Conservation (phyloP, 352 stramenopile genomes). For the Phytophthora constricta region DNA sequence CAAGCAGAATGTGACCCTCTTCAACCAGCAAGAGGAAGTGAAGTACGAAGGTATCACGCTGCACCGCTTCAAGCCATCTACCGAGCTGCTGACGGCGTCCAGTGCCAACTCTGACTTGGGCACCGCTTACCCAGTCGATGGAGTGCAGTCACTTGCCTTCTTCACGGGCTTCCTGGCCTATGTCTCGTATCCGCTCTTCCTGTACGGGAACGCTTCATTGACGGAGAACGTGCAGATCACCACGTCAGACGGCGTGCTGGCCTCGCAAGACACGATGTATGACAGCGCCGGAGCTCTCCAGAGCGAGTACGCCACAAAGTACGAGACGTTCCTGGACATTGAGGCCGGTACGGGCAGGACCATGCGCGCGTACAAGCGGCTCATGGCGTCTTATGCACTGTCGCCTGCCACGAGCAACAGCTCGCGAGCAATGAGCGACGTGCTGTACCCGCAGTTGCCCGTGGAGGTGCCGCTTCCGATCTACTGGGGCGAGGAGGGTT, state of each 20-base stretch:
- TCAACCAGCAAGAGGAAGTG: constrained; percentile 47
- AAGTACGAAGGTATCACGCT: constrained; percentile 57
- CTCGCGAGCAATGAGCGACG: constrained; percentile 61
- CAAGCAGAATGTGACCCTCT: constrained; percentile 67
- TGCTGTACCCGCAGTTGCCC: constrained; percentile 58
- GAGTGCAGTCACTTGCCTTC: constrained; percentile 61
- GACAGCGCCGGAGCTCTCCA: constrained; percentile 49
- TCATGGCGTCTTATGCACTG: constrained; percentile 70
- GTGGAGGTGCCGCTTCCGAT: constrained; percentile 59
- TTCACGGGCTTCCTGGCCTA: constrained; percentile 61
- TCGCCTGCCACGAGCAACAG: constrained; percentile 36
- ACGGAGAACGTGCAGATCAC: constrained; percentile 56
- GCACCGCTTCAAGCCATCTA: constrained; percentile 56
- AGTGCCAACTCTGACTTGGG: constrained; percentile 38
- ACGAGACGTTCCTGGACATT: constrained; percentile 67
- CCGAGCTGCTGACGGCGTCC: constrained; percentile 39
- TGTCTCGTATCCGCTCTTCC: constrained; percentile 66
- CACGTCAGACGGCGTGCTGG: constrained; percentile 49
- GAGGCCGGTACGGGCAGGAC: constrained; percentile 75
- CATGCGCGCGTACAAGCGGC: constrained; percentile 71
- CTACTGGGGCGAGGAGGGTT: constrained; percentile 65
- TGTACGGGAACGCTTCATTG: constrained; percentile 59
- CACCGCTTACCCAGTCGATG: constrained; percentile 55
- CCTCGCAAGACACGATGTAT: constrained; percentile 55
- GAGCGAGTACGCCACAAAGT: constrained; percentile 55